Evolutionary conservation across 2,329 filamentous ascomycete species (phyloP).

Genomic region (Fusarium compactum): DNA sequence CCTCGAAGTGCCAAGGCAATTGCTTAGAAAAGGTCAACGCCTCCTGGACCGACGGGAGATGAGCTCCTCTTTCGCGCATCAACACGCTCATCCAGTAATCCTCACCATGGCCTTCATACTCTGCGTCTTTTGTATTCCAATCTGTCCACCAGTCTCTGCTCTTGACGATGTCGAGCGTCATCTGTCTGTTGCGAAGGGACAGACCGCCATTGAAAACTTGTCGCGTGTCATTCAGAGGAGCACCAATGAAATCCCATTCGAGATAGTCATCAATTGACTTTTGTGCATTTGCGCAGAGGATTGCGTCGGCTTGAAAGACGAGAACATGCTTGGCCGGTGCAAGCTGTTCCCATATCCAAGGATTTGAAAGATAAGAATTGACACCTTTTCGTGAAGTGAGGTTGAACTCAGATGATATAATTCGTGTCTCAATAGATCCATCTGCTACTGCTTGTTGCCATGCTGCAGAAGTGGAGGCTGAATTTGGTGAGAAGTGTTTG

Average conservation of each 20-base stretch:
- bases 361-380: slow-evolving; percentile 1
- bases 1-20: slow-evolving; percentile 15
- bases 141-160: slow-evolving; percentile 12
- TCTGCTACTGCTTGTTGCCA: background rate
- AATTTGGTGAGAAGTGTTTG: background rate
- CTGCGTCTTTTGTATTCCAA: slow-evolving; percentile 8
- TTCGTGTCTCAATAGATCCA: background rate
- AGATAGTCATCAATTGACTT: slow-evolving; percentile 10
- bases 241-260: slow-evolving; percentile 13
- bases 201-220: background rate
- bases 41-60: slow-evolving; percentile 9
- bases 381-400: slow-evolving; percentile 2
- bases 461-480: background rate
- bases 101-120: slow-evolving; percentile 17
- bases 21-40: slow-evolving; percentile 16
- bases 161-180: background rate
- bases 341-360: slow-evolving; percentile 21
- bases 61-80: slow-evolving; percentile 17
- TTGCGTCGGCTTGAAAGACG: slow-evolving; percentile 19
- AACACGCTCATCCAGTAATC: slow-evolving; percentile 21
- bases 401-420: background rate
- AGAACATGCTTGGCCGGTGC: slow-evolving; percentile 22
- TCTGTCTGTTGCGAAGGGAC: background rate
- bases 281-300: slow-evolving; percentile 17
- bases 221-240: background rate